These are phyloP conservation scores for Polygonum maritimum DNA, from an alignment of 148 eudicot species.

Conservation along the genomic window DNA sequence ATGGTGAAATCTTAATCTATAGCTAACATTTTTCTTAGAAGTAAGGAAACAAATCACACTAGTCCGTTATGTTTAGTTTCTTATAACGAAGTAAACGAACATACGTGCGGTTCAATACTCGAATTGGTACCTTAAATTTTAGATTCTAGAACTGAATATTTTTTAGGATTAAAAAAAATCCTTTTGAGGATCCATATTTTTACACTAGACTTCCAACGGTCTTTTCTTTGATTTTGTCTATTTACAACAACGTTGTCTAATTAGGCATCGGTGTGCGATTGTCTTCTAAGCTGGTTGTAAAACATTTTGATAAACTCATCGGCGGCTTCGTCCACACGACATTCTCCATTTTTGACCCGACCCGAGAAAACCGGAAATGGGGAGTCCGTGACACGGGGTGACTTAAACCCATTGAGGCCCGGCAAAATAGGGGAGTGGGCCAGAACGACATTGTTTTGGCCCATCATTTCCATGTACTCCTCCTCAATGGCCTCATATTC, in stretches of 20 bases:
- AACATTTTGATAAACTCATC: slow-evolving; percentile 57
- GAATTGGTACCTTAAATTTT: no score
- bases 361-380: slow-evolving; percentile 40
- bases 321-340: slow-evolving; percentile 54
- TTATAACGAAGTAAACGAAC: no score
- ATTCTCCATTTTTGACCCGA: slow-evolving; percentile 19
- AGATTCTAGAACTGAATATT: not conserved
- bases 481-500: not conserved
- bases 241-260: not conserved
- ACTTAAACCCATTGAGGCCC: slow-evolving; percentile 40
- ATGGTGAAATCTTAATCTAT: no score
- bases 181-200: not conserved
- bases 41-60: no score
- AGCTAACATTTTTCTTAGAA: no score
- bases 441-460: not conserved
- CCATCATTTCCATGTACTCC: not conserved
- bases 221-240: not conserved
- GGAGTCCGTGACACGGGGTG: slow-evolving; percentile 60
- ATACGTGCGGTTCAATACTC: no score
- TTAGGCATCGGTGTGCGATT: slow-evolving; percentile 12
- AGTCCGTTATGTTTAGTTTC: no score
- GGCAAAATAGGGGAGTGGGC: slow-evolving; percentile 20
- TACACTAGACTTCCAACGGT: no score
- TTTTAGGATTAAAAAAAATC: not conserved
- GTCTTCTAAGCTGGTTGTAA: slow-evolving; percentile 38